Base-by-base conservation (phyloP, 257 asterid species). In the Scutellaria baicalensis region DNA sequence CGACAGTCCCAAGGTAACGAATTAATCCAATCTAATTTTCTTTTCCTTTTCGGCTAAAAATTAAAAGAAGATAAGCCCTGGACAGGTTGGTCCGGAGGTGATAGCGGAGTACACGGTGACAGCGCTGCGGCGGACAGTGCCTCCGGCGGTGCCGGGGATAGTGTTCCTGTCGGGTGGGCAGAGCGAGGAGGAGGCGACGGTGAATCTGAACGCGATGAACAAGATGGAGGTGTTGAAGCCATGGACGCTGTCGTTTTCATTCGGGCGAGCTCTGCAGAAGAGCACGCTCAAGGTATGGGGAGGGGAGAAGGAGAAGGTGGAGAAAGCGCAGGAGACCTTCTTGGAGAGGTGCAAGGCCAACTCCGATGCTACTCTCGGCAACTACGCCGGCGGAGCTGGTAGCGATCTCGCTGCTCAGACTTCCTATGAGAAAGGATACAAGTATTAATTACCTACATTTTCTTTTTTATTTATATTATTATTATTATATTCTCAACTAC, bases 161-260 rank as follows among this genome's bases (percentile, higher is more conserved):
- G 96, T 91, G 81, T 91, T 91, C 70, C 58, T 91, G 45, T 91
- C 97, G 0, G 97, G 97, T 2, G 97, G 97, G 72, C 96, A 91
- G 59, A 91, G 97, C 45, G 97, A 89, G 79, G 96, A 89, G 68
- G 88, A 91, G 78, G 97, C 95, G 11, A 89, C 97, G 0, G 77
- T 75, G 39, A 91, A 91, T 39, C 69, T 91, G 62, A 76, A 78
- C 17, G 96, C 95, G 0, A 91, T 89, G 96, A 91, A 91, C 84
- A 87, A 85, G 64, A 42, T 87, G 83, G 83, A 73, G 1, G 93
- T 75, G 73, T 2, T 82, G 68, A 91, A 91, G 74, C 97, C 97
- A 6, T 91, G 97, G 96, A 84, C 90, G 6, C 75, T 89, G 13
- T 81, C 97, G 0, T 91, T 91, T 74, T 87, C 97, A 0, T 91